Percentiles rank a stretch among this genome's conserved stretches.
phyloP scores from a whole-genome alignment of 768 basidiomycete genomes.

The Sarcodon aspratus region DNA sequence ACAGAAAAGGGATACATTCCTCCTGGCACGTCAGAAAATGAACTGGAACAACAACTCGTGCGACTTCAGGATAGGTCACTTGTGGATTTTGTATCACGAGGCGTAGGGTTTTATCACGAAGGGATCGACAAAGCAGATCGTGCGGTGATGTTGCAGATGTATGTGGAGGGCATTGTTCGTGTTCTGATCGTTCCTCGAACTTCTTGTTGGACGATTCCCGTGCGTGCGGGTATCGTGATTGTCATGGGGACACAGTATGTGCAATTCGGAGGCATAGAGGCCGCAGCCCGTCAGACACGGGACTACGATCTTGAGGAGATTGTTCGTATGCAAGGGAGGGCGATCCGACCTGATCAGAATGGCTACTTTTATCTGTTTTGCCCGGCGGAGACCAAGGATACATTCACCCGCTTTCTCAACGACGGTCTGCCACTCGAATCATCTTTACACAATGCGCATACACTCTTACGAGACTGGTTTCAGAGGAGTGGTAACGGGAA shows the following conservation, averaged over 20 bases:
- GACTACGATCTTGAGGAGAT: conserved; percentile 80
- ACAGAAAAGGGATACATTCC: conserved; percentile 60
- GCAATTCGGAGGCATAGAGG: conserved; percentile 22
- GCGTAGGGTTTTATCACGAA: conserved; percentile 81
- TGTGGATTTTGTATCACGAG: conserved; percentile 66
- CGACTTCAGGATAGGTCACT: conserved; percentile 54
- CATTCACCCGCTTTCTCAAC: conserved; percentile 72
- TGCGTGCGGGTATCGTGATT: conserved; percentile 70
- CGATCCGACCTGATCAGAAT: conserved; percentile 40
- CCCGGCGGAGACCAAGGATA: conserved; percentile 75
- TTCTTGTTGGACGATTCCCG: conserved; percentile 82
- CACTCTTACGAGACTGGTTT: conserved; percentile 23
- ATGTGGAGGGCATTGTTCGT: conserved; percentile 65
- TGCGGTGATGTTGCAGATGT: conserved; percentile 67
- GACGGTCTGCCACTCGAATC: conserved; percentile 91
- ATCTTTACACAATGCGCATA: conserved; percentile 38
- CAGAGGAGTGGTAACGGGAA: background rate
- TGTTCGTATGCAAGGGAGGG: conserved; percentile 85
- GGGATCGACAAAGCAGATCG: conserved; percentile 60
- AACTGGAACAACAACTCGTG: conserved; percentile 46
- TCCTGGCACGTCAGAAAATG: conserved; percentile 31
- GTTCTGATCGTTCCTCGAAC: conserved; percentile 79
- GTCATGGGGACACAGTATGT: conserved; percentile 91
- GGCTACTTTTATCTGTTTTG: conserved; percentile 84
- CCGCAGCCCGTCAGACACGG: conserved; percentile 47